A percentile compares a stretch with the other conserved stretches of the same genome.
These are phyloP conservation scores for Chlorella sp. DNA, from an alignment of 139 green algal species.

Conservation along the genomic window DNA sequence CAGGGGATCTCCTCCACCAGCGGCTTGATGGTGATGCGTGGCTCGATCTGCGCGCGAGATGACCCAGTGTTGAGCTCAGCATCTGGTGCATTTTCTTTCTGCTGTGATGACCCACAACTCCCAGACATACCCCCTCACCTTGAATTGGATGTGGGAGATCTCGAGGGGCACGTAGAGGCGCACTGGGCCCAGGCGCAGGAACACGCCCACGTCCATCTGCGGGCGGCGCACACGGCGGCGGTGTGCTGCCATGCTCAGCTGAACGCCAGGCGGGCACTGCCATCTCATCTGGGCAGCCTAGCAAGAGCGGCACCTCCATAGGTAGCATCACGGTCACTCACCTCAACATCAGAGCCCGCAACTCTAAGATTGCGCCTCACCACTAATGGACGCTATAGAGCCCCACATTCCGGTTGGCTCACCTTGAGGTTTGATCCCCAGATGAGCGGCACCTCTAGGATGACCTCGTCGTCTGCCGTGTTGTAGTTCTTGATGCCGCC, in stretches of 20 bases:
- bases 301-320: too few relatives aligned
- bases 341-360: not conserved
- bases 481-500: conserved; percentile 61
- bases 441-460: conserved; percentile 53
- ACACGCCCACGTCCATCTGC: conserved; percentile 37
- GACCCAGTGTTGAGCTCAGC: too few relatives aligned
- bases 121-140: conserved; percentile 29
- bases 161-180: conserved; percentile 36
- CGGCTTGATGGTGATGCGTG: conserved; percentile 51
- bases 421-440: conserved; percentile 53
- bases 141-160: conserved; percentile 40
- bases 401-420: not conserved
- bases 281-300: too few relatives aligned
- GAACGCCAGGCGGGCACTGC: too few relatives aligned
- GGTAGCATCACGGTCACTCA: not conserved
- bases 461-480: conserved; percentile 56
- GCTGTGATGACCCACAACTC: too few relatives aligned
- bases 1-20: conserved; percentile 73
- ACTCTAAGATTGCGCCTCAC: not conserved
- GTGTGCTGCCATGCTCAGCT: too few relatives aligned
- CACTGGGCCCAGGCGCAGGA: conserved; percentile 27
- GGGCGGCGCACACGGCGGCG: too few relatives aligned
- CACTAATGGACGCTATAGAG: not conserved
- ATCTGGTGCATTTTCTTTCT: too few relatives aligned
- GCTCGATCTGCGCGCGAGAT: conserved; percentile 22